Evolutionary conservation across 2,329 filamentous ascomycete species (phyloP), one percentile per base, ranked within the genome.

Genomic region (Hymenoscyphus fructigenus): DNA sequence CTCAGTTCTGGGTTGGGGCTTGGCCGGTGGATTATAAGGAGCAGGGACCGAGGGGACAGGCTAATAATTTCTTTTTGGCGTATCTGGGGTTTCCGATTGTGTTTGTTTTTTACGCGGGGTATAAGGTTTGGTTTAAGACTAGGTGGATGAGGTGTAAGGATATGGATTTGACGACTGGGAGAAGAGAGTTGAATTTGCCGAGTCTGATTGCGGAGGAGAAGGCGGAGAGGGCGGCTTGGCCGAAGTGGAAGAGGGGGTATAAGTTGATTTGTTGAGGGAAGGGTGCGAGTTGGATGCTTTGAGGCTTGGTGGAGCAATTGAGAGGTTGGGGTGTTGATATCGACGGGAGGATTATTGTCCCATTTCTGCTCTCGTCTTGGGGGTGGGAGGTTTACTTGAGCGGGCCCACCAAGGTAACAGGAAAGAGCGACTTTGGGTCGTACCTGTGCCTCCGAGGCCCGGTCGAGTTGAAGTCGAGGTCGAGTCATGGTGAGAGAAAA

Each of bases 1-100:
- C 91, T 1, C 93, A 97, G 76, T 94, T 96, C 80, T 97, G 92
- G 91, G 88, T 91, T 59, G 92, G 91, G 32, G 88, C 91, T 3
- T 93, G 88, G 75, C 93, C 93, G 3, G 83, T 94, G 58, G 84
- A 81, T 28, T 88, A 85, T 73, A 72, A 73, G 4, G 62, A 77
- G 0, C 80, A 81, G 76, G 80, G 80, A 0, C 67, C 79, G 4
- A 55, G 72, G 1, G 76, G 81, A 7, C 79, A 87, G 50, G 84
- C 85, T 0, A 76, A 85, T 67, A 87, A 82, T 69, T 96, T 94
- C 78, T 96, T 96, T 78, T 79, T 88, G 65, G 83, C 85, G 67
- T 92, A 89, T 76, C 82, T 92, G 67, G 88, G 89, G 4, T 86
- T 86, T 1, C 90, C 91, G 15, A 86, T 92, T 69, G 85, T 92